Percentiles rank a stretch among this genome's conserved stretches.
Evolutionary conservation across 2,329 filamentous ascomycete species (phyloP).

Genomic region (Mollisiaceae sp.): DNA sequence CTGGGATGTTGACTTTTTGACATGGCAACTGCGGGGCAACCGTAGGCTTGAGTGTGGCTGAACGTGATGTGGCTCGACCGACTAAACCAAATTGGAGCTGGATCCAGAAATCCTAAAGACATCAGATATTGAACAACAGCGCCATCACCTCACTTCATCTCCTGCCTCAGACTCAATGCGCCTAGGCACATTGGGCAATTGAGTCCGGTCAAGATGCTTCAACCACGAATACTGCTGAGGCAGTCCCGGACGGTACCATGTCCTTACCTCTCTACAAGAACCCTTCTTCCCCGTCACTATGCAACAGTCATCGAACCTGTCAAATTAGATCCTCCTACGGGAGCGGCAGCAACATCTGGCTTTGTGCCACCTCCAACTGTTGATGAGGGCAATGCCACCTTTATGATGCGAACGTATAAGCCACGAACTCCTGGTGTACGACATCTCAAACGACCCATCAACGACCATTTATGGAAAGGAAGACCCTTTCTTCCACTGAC

Average conservation of each 20-base stretch:
- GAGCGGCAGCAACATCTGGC: constrained; percentile 44
- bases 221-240: constrained; percentile 64
- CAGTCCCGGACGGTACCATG: constrained; percentile 49
- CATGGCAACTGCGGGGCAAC: constrained; percentile 12
- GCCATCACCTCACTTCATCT: constrained; percentile 4
- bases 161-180: constrained; percentile 4
- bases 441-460: constrained; percentile 89
- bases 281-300: constrained; percentile 55
- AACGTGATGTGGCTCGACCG: constrained; percentile 14
- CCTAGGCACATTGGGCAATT: constrained; percentile 30
- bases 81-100: constrained; percentile 5
- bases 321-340: constrained; percentile 45
- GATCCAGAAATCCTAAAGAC: constrained; percentile 7
- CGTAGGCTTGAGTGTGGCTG: constrained; percentile 13
- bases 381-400: constrained; percentile 46
- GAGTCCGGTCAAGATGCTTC: constrained; percentile 58
- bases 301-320: constrained; percentile 50
- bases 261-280: constrained; percentile 52
- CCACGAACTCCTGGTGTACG: constrained; percentile 91
- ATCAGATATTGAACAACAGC: constrained; percentile 11
- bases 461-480: constrained; percentile 97
- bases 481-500: constrained; percentile 83
- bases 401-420: constrained; percentile 79
- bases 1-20: constrained; percentile 15
- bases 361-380: constrained; percentile 53